These are phyloP conservation scores for Rhodotorula kratochvilovae DNA, from an alignment of 768 basidiomycete genomes.

Conservation along the genomic window DNA sequence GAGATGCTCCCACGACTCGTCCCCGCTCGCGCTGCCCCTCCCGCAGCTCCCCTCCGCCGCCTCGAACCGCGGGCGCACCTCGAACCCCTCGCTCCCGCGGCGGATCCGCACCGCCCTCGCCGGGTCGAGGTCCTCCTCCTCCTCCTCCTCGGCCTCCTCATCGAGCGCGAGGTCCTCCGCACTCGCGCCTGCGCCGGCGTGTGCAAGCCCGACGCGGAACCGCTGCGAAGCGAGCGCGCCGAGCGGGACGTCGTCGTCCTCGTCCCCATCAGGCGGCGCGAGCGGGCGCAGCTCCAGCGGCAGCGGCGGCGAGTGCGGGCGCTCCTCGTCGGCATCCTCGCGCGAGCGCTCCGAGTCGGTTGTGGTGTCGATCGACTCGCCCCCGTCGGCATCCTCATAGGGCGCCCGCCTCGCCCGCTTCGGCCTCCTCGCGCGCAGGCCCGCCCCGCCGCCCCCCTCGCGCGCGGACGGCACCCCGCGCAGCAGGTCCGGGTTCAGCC, in stretches of 20 bases:
- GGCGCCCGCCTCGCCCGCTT: background rate
- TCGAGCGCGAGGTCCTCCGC: background rate
- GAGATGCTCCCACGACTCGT: slow-evolving; percentile 1
- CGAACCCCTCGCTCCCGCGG: slow-evolving; percentile 35
- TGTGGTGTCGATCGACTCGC: background rate
- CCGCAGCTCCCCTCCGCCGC: too few species aligned
- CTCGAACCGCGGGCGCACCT: slow-evolving; percentile 18
- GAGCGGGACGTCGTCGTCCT: slow-evolving; percentile 31
- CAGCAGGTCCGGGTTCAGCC: slow-evolving; percentile 46
- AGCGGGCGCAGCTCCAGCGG: background rate
- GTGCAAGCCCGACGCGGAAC: background rate
- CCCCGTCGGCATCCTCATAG: background rate
- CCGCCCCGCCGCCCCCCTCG: too few species aligned
- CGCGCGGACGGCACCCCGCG: background rate
- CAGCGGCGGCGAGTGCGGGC: background rate
- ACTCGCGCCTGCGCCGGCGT: background rate
- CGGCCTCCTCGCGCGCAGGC: background rate
- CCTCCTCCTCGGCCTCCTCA: slow-evolving; percentile 1
- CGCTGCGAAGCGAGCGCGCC: slow-evolving; percentile 10
- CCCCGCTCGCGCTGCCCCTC: background rate
- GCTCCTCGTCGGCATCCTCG: background rate
- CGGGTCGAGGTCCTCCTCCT: slow-evolving; percentile 17
- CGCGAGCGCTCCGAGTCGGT: background rate
- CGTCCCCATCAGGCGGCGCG: background rate
- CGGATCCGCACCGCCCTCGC: slow-evolving; percentile 22